These are phyloP conservation scores for Globisporangium radiosum DNA, from an alignment of 352 stramenopile species.

Conservation along the genomic window DNA sequence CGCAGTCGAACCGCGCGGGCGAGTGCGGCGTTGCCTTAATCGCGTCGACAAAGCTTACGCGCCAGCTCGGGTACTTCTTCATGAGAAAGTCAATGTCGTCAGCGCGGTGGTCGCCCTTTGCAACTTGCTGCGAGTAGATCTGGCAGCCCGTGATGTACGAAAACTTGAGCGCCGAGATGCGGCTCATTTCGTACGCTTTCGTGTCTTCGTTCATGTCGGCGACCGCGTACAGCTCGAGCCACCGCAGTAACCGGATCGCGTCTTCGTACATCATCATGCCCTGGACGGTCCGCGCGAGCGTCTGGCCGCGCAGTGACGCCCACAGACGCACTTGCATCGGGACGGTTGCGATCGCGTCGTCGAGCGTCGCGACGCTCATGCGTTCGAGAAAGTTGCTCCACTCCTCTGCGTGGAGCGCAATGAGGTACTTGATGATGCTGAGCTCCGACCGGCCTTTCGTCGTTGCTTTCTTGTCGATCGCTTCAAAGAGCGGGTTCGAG, in stretches of 20 bases:
- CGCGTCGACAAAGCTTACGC: conserved; percentile 84
- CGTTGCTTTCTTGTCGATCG: conserved; percentile 68
- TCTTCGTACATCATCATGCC: conserved; percentile 90
- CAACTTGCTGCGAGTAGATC: conserved; percentile 80
- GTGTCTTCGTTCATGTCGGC: conserved; percentile 49
- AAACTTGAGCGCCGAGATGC: conserved; percentile 83
- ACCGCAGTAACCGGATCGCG: conserved; percentile 74
- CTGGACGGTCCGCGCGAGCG: conserved; percentile 78
- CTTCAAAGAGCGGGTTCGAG: conserved; percentile 72
- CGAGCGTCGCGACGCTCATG: conserved; percentile 57
- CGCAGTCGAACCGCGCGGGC: conserved; percentile 53
- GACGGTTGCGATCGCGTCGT: conserved; percentile 61
- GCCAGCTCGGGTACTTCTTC: conserved; percentile 84
- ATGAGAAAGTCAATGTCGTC: conserved; percentile 89
- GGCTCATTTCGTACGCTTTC: conserved; percentile 79
- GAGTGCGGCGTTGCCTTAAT: conserved; percentile 32
- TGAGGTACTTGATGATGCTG: conserved; percentile 85
- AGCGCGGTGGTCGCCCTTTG: conserved; percentile 64
- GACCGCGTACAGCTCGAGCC: conserved; percentile 75
- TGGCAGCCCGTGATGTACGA: conserved; percentile 87
- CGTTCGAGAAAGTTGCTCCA: conserved; percentile 87
- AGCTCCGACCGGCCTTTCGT: conserved; percentile 68
- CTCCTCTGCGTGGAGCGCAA: conserved; percentile 83
- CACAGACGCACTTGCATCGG: conserved; percentile 76
- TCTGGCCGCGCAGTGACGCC: conserved; percentile 82